Conservation (phyloP, 2,329 filamentous ascomycete species). For the Lachnellula hyalina region DNA sequence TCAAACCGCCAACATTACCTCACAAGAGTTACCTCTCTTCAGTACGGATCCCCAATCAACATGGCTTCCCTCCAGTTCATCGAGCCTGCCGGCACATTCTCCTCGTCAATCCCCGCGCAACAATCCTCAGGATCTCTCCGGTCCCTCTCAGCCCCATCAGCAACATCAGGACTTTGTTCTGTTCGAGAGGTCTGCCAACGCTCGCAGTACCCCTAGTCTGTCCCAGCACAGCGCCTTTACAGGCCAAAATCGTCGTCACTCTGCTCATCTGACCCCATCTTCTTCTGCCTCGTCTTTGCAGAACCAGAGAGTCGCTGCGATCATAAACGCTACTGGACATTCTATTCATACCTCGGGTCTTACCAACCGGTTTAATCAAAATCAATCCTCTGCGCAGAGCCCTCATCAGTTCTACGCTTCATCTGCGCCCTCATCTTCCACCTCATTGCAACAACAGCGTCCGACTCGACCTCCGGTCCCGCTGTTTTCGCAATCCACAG, state of each 20-base stretch:
- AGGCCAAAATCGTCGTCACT: constrained; percentile 44
- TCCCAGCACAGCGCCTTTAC: constrained; percentile 33
- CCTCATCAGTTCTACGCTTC: constrained; percentile 60
- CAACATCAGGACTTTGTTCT: constrained; percentile 68
- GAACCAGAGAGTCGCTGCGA: constrained; percentile 55
- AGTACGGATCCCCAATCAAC: constrained; percentile 74
- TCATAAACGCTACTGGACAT: constrained; percentile 54
- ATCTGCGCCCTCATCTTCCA: constrained; percentile 56
- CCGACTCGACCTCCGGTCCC: constrained; percentile 64
- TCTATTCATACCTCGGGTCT: constrained; percentile 48
- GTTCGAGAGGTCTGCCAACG: constrained; percentile 29
- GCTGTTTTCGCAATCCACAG: constrained; percentile 58
- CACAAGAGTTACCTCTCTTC: constrained; percentile 68
- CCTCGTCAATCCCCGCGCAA: constrained; percentile 47
- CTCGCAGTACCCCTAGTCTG: constrained; percentile 31
- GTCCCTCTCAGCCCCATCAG: constrained; percentile 5
- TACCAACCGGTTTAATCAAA: constrained; percentile 48
- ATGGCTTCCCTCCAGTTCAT: constrained; percentile 71
- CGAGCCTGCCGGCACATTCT: constrained; percentile 58
- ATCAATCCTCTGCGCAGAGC: constrained; percentile 40
- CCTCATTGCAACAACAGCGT: constrained; percentile 49
- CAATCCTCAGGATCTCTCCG: constrained; percentile 13
- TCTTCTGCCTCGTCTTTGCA: constrained; percentile 45
- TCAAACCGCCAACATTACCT: constrained; percentile 54
- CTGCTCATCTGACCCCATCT: constrained; percentile 39